Evolutionary conservation across 371 early-diverging fungal genomes (phyloP), one percentile per base, ranked within the genome.

Genomic region (Chytridiales sp.): DNA sequence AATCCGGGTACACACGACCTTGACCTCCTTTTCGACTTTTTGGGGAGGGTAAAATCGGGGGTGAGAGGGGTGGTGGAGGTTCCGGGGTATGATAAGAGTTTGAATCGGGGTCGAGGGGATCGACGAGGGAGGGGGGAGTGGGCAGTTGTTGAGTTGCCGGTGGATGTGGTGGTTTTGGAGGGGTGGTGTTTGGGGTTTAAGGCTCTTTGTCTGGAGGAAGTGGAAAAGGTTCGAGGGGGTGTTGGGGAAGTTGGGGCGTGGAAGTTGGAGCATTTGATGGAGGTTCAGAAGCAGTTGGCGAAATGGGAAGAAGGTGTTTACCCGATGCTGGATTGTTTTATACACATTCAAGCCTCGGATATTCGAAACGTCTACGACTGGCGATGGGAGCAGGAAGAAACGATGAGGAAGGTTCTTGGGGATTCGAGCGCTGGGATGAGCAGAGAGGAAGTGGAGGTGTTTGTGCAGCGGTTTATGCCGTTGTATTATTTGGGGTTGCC

Each of bases 181-280:
- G 97, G 97, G 0, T 97, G 97, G 95, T 88, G 84, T 59, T 67
- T 93, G 17, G 97, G 96, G 0, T 97, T 94, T 67, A 85, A 83
- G 27, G 69, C 87, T 1, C 69, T 90, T 19, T 61, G 41, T 15
- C n/a, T n/a, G n/a, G n/a, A n/a, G n/a, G n/a, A n/a, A n/a, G n/a
- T n/a, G n/a, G n/a, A n/a, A n/a, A n/a, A n/a, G n/a, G n/a, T n/a
- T n/a, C n/a, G n/a, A n/a, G n/a, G n/a, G n/a, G n/a, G n/a, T n/a
- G n/a, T n/a, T n/a, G n/a, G n/a, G 46, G 29, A 11, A 21, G 67
- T 15, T 52, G 67, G 0, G 39, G 60, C 3, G 63, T 66, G 22
- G 61, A 48, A 34, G 6, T 54, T 83, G 35, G 70, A 74, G 4
- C 70, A 85, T 59, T 43, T 89, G 40, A 31, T 40, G 21, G 59